phyloP scores from a whole-genome alignment of 169 alveolate genomes.

The Plasmodium gaboni region DNA sequence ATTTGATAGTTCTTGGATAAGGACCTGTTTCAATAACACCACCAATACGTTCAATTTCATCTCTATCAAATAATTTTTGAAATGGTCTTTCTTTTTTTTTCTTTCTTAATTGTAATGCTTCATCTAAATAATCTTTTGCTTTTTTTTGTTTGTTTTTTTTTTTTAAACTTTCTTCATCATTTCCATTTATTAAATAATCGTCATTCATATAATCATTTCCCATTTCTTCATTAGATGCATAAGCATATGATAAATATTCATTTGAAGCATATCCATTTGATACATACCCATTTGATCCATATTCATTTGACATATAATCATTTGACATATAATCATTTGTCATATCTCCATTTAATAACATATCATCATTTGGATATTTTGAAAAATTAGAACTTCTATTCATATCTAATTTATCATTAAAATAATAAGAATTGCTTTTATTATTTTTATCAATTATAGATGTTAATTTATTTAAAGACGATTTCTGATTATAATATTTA shows the following conservation, averaged over 20 bases:
- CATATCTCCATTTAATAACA: too few relatives aligned
- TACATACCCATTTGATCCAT: too few relatives aligned
- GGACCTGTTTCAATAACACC: conserved; percentile 89
- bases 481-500: background rate
- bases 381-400: background rate
- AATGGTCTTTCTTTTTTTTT: conserved; percentile 79
- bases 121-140: conserved; percentile 34
- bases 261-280: background rate
- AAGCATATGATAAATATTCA: background rate
- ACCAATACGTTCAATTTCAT: conserved; percentile 86
- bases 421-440: conserved; percentile 13
- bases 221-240: background rate
- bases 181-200: too few relatives aligned
- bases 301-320: background rate
- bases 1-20: conserved; percentile 88
- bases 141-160: background rate
- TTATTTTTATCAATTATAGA: conserved; percentile 21
- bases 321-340: background rate
- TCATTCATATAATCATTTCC: too few relatives aligned
- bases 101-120: conserved; percentile 64
- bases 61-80: conserved; percentile 87
- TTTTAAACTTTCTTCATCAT: background rate
- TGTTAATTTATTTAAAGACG: conserved; percentile 1
- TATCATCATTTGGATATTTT: background rate
- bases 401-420: conserved; percentile 19